Evolutionary conservation across 2,329 filamentous ascomycete genomes (phyloP).

Genomic region (Pseudogymnoascus sp.): DNA sequence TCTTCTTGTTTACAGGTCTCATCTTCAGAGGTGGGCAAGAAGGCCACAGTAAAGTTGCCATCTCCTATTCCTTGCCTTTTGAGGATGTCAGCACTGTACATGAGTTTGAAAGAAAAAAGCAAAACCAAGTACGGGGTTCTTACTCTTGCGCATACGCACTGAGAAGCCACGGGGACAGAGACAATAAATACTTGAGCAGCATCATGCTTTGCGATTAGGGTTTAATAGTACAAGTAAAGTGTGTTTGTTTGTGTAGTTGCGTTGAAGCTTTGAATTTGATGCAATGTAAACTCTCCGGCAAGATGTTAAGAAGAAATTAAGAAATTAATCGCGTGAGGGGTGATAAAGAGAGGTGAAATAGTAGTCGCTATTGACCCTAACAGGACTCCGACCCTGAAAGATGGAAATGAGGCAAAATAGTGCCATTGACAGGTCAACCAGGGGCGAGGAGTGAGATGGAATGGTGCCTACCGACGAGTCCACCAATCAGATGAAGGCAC

Average conservation of each 20-base stretch:
- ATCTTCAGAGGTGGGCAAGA: neutral
- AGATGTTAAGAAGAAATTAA: neutral
- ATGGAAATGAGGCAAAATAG: neutral
- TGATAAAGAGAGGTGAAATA: neutral
- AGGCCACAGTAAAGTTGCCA: neutral
- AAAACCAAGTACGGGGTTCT: neutral
- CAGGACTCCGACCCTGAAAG: too few relatives aligned
- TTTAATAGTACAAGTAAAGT: neutral
- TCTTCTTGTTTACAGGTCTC: neutral
- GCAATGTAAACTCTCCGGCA: neutral
- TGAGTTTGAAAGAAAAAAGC: neutral
- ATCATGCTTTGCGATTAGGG: neutral
- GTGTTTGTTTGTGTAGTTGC: neutral
- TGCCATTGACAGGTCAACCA: neutral
- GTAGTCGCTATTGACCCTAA: neutral
- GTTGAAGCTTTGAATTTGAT: neutral
- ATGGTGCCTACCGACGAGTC: neutral
- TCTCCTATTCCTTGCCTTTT: neutral
- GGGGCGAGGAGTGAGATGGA: too few relatives aligned
- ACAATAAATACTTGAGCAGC: neutral
- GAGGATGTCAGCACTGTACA: neutral
- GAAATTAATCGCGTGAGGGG: neutral
- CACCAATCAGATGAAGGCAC: neutral
- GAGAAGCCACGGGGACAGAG: neutral
- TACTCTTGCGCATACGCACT: neutral